A percentile compares a stretch with the other conserved stretches of the same genome.
Conservation (phyloP, 768 basidiomycete genomes). For the Infundibulicybe gibba region DNA sequence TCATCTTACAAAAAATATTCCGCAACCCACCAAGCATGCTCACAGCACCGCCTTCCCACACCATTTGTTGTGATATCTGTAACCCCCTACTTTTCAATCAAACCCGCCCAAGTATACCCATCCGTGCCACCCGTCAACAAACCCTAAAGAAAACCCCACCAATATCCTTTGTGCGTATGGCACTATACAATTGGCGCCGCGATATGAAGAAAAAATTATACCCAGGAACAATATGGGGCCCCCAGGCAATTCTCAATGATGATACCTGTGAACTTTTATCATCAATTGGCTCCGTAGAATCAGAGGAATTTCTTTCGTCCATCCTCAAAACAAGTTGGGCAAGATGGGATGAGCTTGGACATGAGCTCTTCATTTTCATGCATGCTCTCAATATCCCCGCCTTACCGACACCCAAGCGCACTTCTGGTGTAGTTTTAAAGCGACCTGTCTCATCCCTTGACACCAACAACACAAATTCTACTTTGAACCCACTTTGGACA, state of each 20-base stretch:
- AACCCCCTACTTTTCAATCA: conserved; percentile 9
- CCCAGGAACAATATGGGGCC: conserved; percentile 1
- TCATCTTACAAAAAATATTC: conserved; percentile 13
- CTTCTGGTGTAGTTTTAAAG: too few species aligned
- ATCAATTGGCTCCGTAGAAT: conserved; percentile 6
- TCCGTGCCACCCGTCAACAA: conserved; percentile 2
- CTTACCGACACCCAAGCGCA: background rate
- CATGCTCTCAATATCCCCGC: background rate
- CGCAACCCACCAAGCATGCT: conserved; percentile 11
- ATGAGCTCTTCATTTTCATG: background rate
- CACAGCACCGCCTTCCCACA: conserved; percentile 11
- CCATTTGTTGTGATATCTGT: conserved; percentile 22
- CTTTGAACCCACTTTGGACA: too few species aligned
- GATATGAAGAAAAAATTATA: conserved; percentile 5
- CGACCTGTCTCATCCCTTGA: too few species aligned
- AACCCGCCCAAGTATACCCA: conserved; percentile 7
- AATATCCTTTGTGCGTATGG: conserved; percentile 4
- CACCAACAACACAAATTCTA: too few species aligned
- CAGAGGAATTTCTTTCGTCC: background rate
- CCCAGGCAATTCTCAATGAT: conserved; percentile 8
- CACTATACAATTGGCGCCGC: conserved; percentile 7
- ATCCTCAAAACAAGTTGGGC: conserved; percentile 7
- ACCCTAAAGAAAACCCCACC: conserved; percentile 2
- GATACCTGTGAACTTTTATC: conserved; percentile 7
- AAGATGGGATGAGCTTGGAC: conserved; percentile 2